These are phyloP conservation scores for Casuarina cunninghamiana DNA, from an alignment of 306 rosid species.

Conservation along the genomic window DNA sequence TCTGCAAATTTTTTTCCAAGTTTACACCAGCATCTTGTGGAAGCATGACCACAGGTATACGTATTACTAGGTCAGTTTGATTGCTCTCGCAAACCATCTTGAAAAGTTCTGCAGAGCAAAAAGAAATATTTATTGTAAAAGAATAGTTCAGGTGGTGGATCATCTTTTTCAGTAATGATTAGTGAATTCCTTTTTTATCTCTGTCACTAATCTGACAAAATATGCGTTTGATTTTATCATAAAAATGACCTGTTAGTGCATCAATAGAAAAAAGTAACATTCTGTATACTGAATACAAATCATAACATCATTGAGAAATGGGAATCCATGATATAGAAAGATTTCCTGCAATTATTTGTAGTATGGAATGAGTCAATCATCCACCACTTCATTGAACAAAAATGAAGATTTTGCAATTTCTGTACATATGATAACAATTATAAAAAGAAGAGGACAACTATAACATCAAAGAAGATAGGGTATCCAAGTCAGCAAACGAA, in stretches of 20 bases:
- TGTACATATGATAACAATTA: not conserved
- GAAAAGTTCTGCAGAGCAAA: slow-evolving; percentile 70
- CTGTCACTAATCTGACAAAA: not conserved
- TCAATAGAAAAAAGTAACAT: not conserved
- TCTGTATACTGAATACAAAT: too few species aligned
- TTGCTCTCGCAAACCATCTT: slow-evolving; percentile 93
- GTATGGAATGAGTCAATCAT: too few species aligned
- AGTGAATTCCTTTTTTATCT: not conserved
- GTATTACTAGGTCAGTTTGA: slow-evolving; percentile 68
- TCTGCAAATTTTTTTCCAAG: slow-evolving; percentile 59
- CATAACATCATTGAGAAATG: too few species aligned
- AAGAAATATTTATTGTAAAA: slow-evolving; percentile 18
- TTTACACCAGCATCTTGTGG: slow-evolving; percentile 80
- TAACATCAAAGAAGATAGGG: not conserved
- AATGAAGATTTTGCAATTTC: not conserved
- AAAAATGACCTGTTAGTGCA: not conserved
- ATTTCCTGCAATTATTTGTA: too few species aligned
- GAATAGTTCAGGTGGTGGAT: not conserved
- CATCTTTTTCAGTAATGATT: not conserved
- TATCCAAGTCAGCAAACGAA: not conserved
- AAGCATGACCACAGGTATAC: slow-evolving; percentile 96
- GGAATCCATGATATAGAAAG: too few species aligned
- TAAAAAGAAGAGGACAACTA: not conserved
- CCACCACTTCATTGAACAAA: too few species aligned
- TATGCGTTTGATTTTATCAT: not conserved